Conservation (phyloP, 139 green algal genomes). For the Chlamydomonas sphaeroides region DNA sequence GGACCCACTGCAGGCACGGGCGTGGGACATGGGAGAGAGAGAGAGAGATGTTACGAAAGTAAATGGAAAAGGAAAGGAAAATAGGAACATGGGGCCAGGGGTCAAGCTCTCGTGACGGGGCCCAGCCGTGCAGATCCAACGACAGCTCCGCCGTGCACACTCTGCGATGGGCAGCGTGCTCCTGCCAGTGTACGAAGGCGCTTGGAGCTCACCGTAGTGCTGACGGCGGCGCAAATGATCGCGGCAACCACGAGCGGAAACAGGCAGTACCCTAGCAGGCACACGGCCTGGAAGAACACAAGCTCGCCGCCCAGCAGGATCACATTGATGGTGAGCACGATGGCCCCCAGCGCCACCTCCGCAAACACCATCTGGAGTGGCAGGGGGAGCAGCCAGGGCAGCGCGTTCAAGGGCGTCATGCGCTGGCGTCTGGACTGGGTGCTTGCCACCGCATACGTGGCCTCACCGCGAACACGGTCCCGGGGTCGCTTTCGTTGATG, state of each 20-base stretch:
- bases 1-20: slow-evolving; percentile 48
- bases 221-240: slow-evolving; percentile 67
- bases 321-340: slow-evolving; percentile 96
- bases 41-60: no score
- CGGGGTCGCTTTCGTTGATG: slow-evolving; percentile 66
- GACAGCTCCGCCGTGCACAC: not conserved
- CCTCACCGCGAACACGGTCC: slow-evolving; percentile 82
- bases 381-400: not conserved
- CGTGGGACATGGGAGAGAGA: no score
- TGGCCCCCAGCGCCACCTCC: slow-evolving; percentile 84
- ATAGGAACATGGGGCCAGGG: no score
- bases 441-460: no score
- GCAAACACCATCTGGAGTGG: slow-evolving; percentile 89
- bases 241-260: slow-evolving; percentile 93
- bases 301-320: slow-evolving; percentile 96
- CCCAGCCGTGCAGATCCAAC: no score
- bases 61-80: no score
- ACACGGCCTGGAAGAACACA: slow-evolving; percentile 97
- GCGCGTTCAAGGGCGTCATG: not conserved
- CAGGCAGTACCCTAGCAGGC: slow-evolving; percentile 98
- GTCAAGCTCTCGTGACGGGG: no score
- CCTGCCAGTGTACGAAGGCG: no score
- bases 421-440: no score
- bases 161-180: no score
- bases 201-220: slow-evolving; percentile 38